phyloP scores from a whole-genome alignment of 768 basidiomycete species.

The Panus rudis region DNA sequence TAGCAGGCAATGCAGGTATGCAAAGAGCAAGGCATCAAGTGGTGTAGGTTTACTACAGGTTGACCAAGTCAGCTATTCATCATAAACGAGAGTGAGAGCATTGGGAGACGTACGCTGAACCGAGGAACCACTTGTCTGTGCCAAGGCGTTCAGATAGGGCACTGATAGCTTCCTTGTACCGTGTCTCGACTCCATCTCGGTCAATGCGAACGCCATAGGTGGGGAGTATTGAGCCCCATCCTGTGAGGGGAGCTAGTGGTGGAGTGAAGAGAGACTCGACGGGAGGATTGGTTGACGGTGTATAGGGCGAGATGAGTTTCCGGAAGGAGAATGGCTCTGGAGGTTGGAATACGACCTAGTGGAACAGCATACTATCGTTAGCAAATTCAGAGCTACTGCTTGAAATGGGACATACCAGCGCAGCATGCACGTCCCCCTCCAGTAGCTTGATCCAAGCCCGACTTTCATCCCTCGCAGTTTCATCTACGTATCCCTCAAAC shows the following conservation, averaged over 20 bases:
- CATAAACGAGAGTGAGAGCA: constrained; percentile 1
- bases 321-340: constrained; percentile 37
- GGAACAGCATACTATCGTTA: neutral
- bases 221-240: constrained; percentile 58
- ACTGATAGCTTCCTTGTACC: constrained; percentile 65
- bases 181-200: constrained; percentile 39
- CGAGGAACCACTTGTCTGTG: constrained; percentile 76
- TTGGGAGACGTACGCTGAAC: constrained; percentile 49
- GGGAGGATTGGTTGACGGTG: constrained; percentile 17
- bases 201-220: constrained; percentile 53
- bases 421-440: constrained; percentile 71
- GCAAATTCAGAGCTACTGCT: neutral
- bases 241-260: constrained; percentile 65
- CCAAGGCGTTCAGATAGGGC: constrained; percentile 72
- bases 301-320: constrained; percentile 34
- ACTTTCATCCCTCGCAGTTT: constrained; percentile 60
- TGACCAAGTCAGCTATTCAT: neutral
- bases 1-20: constrained; percentile 68
- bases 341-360: constrained; percentile 44
- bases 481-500: constrained; percentile 64
- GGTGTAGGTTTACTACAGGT: constrained; percentile 59
- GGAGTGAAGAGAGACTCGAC: constrained; percentile 50
- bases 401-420: constrained; percentile 39
- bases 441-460: constrained; percentile 78
- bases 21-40: constrained; percentile 77